Conservation (phyloP, 768 basidiomycete genomes). For the Dentipellis fragilis region DNA sequence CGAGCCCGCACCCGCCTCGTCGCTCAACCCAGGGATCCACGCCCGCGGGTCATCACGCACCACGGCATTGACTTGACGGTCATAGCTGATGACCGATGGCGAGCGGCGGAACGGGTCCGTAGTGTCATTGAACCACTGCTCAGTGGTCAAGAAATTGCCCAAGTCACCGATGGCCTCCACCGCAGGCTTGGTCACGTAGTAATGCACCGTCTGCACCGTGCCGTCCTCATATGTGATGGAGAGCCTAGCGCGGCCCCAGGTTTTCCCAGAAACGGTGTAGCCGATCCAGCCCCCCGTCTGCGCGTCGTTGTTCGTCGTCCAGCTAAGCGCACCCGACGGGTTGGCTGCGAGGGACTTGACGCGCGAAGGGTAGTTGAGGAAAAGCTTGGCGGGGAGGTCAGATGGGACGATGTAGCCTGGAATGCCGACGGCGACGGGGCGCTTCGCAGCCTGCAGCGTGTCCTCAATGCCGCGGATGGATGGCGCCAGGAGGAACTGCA, state of each 20-base stretch:
- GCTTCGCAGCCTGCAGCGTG: constrained; percentile 29
- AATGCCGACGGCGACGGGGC: constrained; percentile 41
- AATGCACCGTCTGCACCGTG: constrained; percentile 42
- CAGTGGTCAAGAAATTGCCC: constrained; percentile 43
- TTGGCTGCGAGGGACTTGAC: constrained; percentile 33
- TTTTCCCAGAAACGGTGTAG: constrained; percentile 32
- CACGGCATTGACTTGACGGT: constrained; percentile 37
- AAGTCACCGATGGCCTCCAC: constrained; percentile 36
- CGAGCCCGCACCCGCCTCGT: constrained; percentile 51
- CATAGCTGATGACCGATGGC: constrained; percentile 45
- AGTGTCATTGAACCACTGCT: constrained; percentile 41
- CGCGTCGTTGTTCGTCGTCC: constrained; percentile 34
- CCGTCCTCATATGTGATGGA: constrained; percentile 42
- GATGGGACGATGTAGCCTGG: constrained; percentile 43
- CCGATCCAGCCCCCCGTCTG: constrained; percentile 33
- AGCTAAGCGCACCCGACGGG: constrained; percentile 37
- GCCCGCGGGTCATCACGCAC: constrained; percentile 43
- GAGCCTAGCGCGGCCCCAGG: constrained; percentile 40
- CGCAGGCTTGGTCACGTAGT: constrained; percentile 38
- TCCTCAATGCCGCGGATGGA: constrained; percentile 41
- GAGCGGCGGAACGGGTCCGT: constrained; percentile 44
- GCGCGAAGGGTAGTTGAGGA: constrained; percentile 33
- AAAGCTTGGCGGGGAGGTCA: constrained; percentile 41
- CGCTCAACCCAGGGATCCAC: constrained; percentile 51
- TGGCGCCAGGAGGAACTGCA: constrained; percentile 39